phyloP scores from a whole-genome alignment of 75 land plant species.

The Picea sitchensis region DNA sequence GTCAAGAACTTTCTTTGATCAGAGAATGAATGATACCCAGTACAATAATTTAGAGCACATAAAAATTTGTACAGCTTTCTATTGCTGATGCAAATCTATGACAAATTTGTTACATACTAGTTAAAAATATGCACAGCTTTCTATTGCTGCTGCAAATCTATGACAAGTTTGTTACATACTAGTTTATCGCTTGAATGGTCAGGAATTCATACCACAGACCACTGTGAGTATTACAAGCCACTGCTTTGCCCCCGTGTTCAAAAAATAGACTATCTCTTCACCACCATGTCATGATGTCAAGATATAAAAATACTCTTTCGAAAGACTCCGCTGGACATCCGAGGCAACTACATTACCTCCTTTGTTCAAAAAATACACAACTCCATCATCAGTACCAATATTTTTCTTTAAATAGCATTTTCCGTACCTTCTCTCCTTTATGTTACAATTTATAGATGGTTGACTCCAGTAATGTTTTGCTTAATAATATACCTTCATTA shows the following conservation, averaged over 20 bases:
- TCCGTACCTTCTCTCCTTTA: neutral
- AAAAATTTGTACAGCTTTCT: neutral
- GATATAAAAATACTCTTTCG: conserved; percentile 41
- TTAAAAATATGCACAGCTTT: neutral
- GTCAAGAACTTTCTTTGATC: neutral
- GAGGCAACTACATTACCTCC: conserved; percentile 39
- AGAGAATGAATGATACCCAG: conserved; percentile 3
- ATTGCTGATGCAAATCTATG: no score
- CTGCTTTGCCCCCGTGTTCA: conserved; percentile 30
- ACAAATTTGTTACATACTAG: no score
- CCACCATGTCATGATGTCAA: conserved; percentile 19
- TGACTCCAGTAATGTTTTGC: conserved; percentile 21
- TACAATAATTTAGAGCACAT: neutral
- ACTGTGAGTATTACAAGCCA: conserved; percentile 24
- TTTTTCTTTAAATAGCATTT: no score
- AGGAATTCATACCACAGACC: neutral
- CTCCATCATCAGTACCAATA: conserved; percentile 9
- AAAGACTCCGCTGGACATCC: conserved; percentile 42
- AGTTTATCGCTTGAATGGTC: neutral
- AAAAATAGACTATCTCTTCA: conserved; percentile 36
- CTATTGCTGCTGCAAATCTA: neutral
- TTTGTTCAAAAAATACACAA: conserved; percentile 39
- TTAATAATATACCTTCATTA: conserved; percentile 19
- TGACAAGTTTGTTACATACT: neutral
- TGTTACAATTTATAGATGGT: neutral